Evolutionary conservation across 257 asterid genomes (phyloP).

Genomic region (Nicotiana sylvestris): DNA sequence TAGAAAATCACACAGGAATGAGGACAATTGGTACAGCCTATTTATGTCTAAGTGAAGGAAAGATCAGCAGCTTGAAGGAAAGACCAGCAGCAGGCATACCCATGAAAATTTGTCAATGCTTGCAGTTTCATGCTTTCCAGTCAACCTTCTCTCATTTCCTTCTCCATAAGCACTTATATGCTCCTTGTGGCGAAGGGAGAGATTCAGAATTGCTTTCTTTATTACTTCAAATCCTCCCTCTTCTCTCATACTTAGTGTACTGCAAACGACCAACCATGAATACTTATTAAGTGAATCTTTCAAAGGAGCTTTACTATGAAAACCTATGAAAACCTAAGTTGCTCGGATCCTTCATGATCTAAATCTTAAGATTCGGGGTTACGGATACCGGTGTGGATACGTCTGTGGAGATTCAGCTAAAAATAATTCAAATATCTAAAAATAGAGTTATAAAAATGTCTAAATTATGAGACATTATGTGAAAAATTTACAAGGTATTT

Average conservation of each 20-base stretch:
- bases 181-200: slow-evolving; percentile 86
- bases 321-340: neutral
- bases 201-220: slow-evolving; percentile 89
- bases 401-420: too few relatives aligned
- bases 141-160: slow-evolving; percentile 94
- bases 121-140: slow-evolving; percentile 98
- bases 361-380: too few relatives aligned
- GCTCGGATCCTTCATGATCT: too few relatives aligned
- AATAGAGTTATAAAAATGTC: too few relatives aligned
- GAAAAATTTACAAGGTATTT: too few relatives aligned
- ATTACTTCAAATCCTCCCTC: slow-evolving; percentile 93
- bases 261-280: slow-evolving; percentile 24
- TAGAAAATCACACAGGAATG: neutral
- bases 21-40: neutral
- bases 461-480: too few relatives aligned
- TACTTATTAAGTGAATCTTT: neutral
- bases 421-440: too few relatives aligned
- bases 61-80: neutral
- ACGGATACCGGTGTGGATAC: too few relatives aligned
- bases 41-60: neutral
- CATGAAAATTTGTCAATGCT: slow-evolving; percentile 79
- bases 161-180: slow-evolving; percentile 99
- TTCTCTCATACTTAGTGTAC: slow-evolving; percentile 94
- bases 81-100: slow-evolving; percentile 40
- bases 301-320: neutral